Percentiles rank a stretch among this genome's conserved stretches.
phyloP scores from a whole-genome alignment of 2,329 filamentous ascomycete species.

The Magnaporthales sp. region DNA sequence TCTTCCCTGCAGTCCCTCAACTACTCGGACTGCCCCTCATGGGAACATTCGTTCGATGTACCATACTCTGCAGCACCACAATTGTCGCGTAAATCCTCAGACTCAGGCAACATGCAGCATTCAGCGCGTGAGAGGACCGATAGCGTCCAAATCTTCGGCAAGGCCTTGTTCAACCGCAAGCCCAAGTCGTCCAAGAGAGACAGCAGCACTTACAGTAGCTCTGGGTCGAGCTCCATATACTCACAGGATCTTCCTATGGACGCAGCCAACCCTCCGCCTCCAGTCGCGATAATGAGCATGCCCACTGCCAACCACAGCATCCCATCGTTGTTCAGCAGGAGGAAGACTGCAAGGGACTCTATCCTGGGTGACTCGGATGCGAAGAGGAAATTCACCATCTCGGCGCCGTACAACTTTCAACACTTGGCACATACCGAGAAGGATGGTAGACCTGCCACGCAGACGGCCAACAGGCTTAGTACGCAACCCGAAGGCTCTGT shows the following conservation, averaged over 20 bases:
- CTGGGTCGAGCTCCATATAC: constrained; percentile 38
- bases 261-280: constrained; percentile 14
- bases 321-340: constrained; percentile 41
- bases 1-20: constrained; percentile 42
- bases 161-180: constrained; percentile 48
- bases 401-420: constrained; percentile 58
- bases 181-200: constrained; percentile 39
- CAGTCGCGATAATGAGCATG: constrained; percentile 17
- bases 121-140: constrained; percentile 41
- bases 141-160: constrained; percentile 50
- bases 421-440: constrained; percentile 51
- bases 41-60: constrained; percentile 40
- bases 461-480: constrained; percentile 29
- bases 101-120: constrained; percentile 39
- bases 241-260: constrained; percentile 33
- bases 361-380: constrained; percentile 10
- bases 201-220: constrained; percentile 27
- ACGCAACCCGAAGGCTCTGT: constrained; percentile 35
- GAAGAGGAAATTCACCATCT: constrained; percentile 43
- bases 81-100: constrained; percentile 48
- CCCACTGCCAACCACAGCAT: constrained; percentile 20
- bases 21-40: constrained; percentile 33
- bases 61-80: constrained; percentile 19
- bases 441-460: constrained; percentile 34
- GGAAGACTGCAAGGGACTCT: constrained; percentile 27